Conservation (phyloP, 352 stramenopile genomes). For the Phytophthora constricta region DNA sequence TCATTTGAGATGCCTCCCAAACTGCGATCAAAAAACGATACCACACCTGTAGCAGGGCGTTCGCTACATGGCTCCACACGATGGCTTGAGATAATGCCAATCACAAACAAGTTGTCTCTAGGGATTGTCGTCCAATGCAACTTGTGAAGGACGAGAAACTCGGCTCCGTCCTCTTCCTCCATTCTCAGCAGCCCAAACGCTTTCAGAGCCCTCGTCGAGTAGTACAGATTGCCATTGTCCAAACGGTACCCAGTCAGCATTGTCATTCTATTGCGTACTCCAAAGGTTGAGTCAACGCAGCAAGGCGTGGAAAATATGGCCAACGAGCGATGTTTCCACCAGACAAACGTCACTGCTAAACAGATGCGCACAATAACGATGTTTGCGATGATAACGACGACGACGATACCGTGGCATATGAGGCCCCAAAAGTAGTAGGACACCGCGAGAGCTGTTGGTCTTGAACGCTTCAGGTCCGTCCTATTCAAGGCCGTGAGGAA, state of each 20-base stretch:
- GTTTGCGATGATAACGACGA: slow-evolving; percentile 15
- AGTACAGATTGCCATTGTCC: slow-evolving; percentile 20
- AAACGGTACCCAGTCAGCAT: slow-evolving; percentile 17
- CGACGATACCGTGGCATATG: slow-evolving; percentile 25
- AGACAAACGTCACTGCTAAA: slow-evolving; percentile 11
- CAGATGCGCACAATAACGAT: slow-evolving; percentile 6
- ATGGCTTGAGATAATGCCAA: slow-evolving; percentile 9
- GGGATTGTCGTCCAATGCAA: slow-evolving; percentile 20
- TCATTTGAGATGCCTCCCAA: neutral
- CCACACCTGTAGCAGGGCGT: slow-evolving; percentile 13
- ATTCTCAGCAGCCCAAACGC: slow-evolving; percentile 22
- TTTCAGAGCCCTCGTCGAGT: slow-evolving; percentile 15
- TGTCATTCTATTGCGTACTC: slow-evolving; percentile 20
- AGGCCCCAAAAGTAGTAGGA: slow-evolving; percentile 32
- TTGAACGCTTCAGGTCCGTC: slow-evolving; percentile 11
- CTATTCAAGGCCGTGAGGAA: slow-evolving; percentile 24
- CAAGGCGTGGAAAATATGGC: slow-evolving; percentile 17
- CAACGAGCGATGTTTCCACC: slow-evolving; percentile 22
- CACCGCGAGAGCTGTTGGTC: slow-evolving; percentile 24
- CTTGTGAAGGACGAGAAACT: slow-evolving; percentile 21
- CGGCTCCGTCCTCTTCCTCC: slow-evolving; percentile 18
- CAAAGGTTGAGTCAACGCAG: slow-evolving; percentile 21
- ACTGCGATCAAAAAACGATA: slow-evolving; percentile 17
- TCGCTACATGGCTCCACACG: slow-evolving; percentile 22
- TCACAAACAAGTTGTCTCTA: slow-evolving; percentile 13